A percentile compares a stretch with the other conserved stretches of the same genome.
These are phyloP conservation scores for Pseudogymnoascus sp. DNA, from an alignment of 2,329 filamentous ascomycete genomes.

Conservation along the genomic window DNA sequence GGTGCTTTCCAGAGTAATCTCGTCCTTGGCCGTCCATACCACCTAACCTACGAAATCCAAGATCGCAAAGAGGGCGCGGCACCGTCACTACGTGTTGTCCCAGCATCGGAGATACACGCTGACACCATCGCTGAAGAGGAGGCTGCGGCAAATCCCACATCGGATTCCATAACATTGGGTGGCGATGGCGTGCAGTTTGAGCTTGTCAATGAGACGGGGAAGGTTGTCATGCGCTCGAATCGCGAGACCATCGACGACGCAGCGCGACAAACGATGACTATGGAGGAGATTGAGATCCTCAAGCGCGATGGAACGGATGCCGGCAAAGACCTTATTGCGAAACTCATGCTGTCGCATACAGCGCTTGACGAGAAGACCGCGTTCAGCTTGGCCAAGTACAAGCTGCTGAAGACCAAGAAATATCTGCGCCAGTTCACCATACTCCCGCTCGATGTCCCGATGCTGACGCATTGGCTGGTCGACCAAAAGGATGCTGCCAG, in stretches of 20 bases:
- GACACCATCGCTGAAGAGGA: conserved; percentile 56
- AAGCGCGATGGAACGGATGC: conserved; percentile 67
- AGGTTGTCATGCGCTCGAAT: conserved; percentile 47
- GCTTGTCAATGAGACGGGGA: conserved; percentile 39
- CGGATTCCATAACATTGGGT: conserved; percentile 34
- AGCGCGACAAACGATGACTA: conserved; percentile 65
- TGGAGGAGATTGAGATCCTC: conserved; percentile 62
- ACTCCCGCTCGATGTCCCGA: conserved; percentile 70
- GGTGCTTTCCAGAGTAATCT: conserved; percentile 84
- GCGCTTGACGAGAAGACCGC: conserved; percentile 88
- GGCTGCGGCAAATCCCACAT: conserved; percentile 35
- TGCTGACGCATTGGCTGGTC: conserved; percentile 68
- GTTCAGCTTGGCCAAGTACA: conserved; percentile 93
- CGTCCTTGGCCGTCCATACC: conserved; percentile 81
- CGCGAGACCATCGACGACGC: conserved; percentile 52
- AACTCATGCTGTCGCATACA: conserved; percentile 81
- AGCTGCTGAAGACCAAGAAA: conserved; percentile 86
- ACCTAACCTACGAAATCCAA: conserved; percentile 83
- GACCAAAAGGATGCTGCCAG: conserved; percentile 71
- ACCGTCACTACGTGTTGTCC: conserved; percentile 68
- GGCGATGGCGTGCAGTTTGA: conserved; percentile 38
- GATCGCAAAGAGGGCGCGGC: conserved; percentile 58
- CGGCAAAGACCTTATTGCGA: conserved; percentile 85
- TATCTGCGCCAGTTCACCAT: conserved; percentile 84
- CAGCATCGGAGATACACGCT: conserved; percentile 73